Conservation (phyloP, 306 rosid genomes). For the Cucumis hystrix region DNA sequence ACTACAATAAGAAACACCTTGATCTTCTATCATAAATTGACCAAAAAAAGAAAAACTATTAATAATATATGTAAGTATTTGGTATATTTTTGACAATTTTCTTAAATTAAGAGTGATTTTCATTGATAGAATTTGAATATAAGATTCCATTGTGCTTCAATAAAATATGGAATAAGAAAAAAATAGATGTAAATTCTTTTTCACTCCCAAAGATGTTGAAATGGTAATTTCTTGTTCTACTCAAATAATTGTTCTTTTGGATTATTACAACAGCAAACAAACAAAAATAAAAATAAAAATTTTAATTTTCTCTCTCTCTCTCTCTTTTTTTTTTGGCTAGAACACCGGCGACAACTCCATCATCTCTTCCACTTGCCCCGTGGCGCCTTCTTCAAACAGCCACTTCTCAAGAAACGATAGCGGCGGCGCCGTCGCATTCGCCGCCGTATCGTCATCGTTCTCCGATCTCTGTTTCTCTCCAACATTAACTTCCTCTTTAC, state of each 20-base stretch:
- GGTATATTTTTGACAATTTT: no score
- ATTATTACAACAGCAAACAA: background rate
- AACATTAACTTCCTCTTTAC: constrained; percentile 16
- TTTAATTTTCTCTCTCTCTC: background rate
- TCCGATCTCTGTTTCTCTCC: background rate
- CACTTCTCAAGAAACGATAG: constrained; percentile 85
- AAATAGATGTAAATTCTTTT: background rate
- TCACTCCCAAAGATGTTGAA: background rate
- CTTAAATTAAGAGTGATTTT: no score
- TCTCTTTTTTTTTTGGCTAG: constrained; percentile 8
- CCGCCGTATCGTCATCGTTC: constrained; percentile 9
- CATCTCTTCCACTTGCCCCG: constrained; percentile 71
- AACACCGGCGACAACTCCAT: constrained; percentile 80
- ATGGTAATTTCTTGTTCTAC: background rate
- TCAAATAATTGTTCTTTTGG: background rate
- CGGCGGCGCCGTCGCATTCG: constrained; percentile 28
- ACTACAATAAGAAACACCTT: no score
- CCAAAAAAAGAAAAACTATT: no score
- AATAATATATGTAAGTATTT: no score
- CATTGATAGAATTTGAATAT: no score
- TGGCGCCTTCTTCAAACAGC: constrained; percentile 44
- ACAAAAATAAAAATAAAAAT: background rate
- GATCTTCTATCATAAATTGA: no score
- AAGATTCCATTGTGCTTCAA: no score
- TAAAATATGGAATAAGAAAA: no score